These are phyloP conservation scores for Sporothrix globosa DNA, from an alignment of 2,329 filamentous ascomycete species.

Conservation along the genomic window DNA sequence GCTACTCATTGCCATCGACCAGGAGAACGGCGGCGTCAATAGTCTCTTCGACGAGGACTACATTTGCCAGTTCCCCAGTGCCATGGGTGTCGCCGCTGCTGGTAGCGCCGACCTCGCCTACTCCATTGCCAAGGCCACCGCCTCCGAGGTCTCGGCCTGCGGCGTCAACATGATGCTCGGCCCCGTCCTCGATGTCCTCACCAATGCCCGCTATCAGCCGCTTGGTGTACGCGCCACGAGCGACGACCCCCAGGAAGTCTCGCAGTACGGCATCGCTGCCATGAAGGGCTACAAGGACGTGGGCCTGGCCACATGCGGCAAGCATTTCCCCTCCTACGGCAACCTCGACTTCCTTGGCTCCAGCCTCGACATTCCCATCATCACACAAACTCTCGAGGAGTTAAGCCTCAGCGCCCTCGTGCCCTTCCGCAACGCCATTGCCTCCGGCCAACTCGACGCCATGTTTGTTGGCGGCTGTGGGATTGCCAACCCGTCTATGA, in stretches of 20 bases:
- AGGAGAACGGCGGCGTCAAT: conserved; percentile 98
- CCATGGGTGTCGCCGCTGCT: conserved; percentile 95
- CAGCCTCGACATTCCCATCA: conserved; percentile 88
- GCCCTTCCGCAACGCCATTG: conserved; percentile 87
- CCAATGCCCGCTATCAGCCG: conserved; percentile 88
- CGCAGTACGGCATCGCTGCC: conserved; percentile 85
- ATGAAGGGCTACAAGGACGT: conserved; percentile 93
- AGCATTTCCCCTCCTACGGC: conserved; percentile 95
- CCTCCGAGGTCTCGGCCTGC: conserved; percentile 86
- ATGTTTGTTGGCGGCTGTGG: conserved; percentile 97
- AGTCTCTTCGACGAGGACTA: conserved; percentile 94
- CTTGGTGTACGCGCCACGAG: conserved; percentile 86
- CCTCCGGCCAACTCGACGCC: conserved; percentile 77
- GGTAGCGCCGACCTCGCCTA: conserved; percentile 84
- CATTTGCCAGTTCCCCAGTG: conserved; percentile 93
- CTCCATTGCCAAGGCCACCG: conserved; percentile 88
- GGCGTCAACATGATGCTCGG: conserved; percentile 96
- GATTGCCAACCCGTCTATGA: conserved; percentile 87
- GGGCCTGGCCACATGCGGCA: conserved; percentile 85
- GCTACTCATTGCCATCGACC: conserved; percentile 86
- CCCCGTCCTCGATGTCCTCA: conserved; percentile 89
- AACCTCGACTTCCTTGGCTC: conserved; percentile 93
- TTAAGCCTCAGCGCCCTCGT: conserved; percentile 88
- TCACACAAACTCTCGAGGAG: conserved; percentile 91
- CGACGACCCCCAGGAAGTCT: conserved; percentile 93